A percentile compares a stretch with the other conserved stretches of the same genome.
phyloP scores from a whole-genome alignment of 2,329 filamentous ascomycete species.

The Penicillium sp. region DNA sequence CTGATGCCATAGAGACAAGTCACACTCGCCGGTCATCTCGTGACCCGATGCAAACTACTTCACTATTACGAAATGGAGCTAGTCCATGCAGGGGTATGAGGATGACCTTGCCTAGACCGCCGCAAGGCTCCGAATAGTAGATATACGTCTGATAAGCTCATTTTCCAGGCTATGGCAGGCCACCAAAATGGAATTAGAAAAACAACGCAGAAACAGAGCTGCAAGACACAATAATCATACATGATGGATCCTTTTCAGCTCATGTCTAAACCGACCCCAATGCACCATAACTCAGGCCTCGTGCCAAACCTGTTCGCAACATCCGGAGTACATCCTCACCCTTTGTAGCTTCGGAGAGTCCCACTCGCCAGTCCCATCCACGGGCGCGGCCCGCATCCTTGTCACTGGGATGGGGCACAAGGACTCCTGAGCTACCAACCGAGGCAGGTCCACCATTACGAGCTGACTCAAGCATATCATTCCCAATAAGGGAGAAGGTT shows the following conservation, averaged over 20 bases:
- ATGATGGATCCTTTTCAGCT: constrained; percentile 7
- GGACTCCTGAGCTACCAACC: constrained; percentile 55
- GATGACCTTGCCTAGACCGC: background rate
- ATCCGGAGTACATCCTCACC: constrained; percentile 71
- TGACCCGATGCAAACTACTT: background rate
- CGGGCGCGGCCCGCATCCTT: constrained; percentile 46
- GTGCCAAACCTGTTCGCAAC: constrained; percentile 71
- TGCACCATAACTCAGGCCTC: constrained; percentile 60
- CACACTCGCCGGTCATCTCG: background rate
- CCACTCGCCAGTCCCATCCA: constrained; percentile 72
- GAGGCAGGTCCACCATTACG: constrained; percentile 43
- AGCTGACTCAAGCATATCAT: constrained; percentile 62
- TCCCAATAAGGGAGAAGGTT: constrained; percentile 71
- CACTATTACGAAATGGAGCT: background rate
- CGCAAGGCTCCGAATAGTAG: background rate
- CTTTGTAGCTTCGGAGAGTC: constrained; percentile 57
- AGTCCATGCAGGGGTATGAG: background rate
- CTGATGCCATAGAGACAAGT: background rate
- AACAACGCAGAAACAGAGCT: background rate
- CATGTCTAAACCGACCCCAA: constrained; percentile 26
- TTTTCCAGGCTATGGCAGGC: background rate
- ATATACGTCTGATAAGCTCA: background rate
- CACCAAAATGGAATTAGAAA: background rate
- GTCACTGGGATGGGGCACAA: constrained; percentile 37
- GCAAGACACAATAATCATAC: constrained; percentile 11